Percentiles rank a stretch among this genome's conserved stretches.
These are phyloP conservation scores for Penicillium maclennaniae DNA, from an alignment of 495 filamentous ascomycete genomes.

Conservation along the genomic window DNA sequence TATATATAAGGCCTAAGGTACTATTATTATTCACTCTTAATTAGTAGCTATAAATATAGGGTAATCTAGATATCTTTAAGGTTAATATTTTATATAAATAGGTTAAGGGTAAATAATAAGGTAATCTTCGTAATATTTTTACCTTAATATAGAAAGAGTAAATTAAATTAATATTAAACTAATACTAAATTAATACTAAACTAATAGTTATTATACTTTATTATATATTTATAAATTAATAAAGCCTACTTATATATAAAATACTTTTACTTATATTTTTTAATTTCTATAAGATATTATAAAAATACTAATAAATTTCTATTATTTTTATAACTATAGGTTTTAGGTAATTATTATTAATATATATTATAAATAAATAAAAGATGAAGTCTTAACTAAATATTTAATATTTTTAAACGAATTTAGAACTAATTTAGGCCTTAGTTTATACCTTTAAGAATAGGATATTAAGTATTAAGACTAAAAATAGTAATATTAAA, in stretches of 20 bases:
- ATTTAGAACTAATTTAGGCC: background rate
- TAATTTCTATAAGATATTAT: background rate
- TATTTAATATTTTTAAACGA: background rate
- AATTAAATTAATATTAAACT: background rate
- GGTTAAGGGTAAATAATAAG: slow-evolving; percentile 1
- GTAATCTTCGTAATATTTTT: slow-evolving; percentile 1
- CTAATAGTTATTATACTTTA: background rate
- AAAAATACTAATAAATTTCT: background rate
- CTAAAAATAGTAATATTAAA: background rate
- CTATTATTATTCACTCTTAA: background rate
- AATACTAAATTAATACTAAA: background rate
- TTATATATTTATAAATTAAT: background rate
- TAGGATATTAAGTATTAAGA: background rate
- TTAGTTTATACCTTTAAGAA: background rate
- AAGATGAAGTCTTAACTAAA: background rate
- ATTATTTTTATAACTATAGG: background rate
- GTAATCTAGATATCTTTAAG: background rate
- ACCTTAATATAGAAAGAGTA: background rate
- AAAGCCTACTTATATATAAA: background rate
- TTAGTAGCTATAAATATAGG: background rate
- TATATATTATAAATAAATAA: slow-evolving; percentile 1
- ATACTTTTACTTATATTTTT: background rate
- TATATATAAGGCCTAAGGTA: background rate
- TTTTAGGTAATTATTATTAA: background rate
- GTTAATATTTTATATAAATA: background rate